A percentile compares a stretch with the other conserved stretches of the same genome.
Evolutionary conservation across 2,329 filamentous ascomycete species (phyloP).

Genomic region (Colletotrichum magnum): DNA sequence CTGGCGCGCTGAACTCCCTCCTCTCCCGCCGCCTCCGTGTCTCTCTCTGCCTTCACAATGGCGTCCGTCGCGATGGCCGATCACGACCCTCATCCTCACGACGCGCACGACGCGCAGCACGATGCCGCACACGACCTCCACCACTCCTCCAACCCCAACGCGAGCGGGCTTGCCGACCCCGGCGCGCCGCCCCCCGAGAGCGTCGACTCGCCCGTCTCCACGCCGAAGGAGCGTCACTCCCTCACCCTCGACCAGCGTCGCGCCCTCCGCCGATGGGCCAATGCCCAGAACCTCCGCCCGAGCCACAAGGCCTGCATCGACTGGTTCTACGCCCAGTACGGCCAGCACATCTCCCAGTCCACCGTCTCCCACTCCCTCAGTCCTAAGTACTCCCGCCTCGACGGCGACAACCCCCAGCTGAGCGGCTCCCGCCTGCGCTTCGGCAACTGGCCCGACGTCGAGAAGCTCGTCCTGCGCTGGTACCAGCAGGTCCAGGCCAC

Average conservation of each 20-base stretch:
- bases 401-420: slow-evolving; percentile 71
- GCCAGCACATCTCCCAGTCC: slow-evolving; percentile 73
- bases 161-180: slow-evolving; percentile 25
- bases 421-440: slow-evolving; percentile 74
- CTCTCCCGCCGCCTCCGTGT: slow-evolving; percentile 14
- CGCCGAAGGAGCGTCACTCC: slow-evolving; percentile 67
- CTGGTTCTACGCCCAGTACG: slow-evolving; percentile 72
- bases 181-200: slow-evolving; percentile 14
- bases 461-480: slow-evolving; percentile 70
- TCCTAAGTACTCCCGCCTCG: slow-evolving; percentile 73
- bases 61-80: slow-evolving; percentile 37
- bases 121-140: slow-evolving; percentile 38
- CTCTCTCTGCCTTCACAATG: neutral
- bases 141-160: slow-evolving; percentile 31
- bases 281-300: slow-evolving; percentile 68
- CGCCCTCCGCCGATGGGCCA: slow-evolving; percentile 72
- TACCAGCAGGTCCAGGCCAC: slow-evolving; percentile 66
- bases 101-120: slow-evolving; percentile 31
- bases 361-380: slow-evolving; percentile 75
- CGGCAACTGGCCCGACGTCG: slow-evolving; percentile 75
- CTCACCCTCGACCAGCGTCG: slow-evolving; percentile 74
- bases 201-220: slow-evolving; percentile 27
- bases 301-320: slow-evolving; percentile 75
- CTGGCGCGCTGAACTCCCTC: slow-evolving; percentile 12
- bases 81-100: slow-evolving; percentile 35